These are phyloP conservation scores for Lolium multiflorum DNA, from an alignment of 176 grass and related monocot species.

Conservation along the genomic window DNA sequence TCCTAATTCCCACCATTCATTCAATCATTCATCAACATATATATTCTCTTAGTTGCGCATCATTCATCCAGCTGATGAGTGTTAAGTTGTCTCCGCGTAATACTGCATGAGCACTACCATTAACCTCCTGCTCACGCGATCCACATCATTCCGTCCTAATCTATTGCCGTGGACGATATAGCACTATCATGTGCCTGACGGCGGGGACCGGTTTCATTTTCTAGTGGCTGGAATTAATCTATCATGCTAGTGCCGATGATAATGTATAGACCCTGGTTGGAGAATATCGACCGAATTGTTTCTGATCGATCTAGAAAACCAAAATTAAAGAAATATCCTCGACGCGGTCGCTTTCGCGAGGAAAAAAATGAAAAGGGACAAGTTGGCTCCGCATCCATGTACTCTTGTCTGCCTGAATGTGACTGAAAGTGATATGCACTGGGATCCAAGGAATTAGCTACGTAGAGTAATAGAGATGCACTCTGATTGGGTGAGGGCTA, in stretches of 20 bases:
- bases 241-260: background rate
- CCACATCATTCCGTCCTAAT: background rate
- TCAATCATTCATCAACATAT: background rate
- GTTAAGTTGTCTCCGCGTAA: background rate
- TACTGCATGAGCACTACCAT: background rate
- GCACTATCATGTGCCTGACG: background rate
- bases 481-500: background rate
- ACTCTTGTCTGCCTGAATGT: constrained; percentile 18
- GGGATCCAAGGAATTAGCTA: constrained; percentile 15
- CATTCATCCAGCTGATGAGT: constrained; percentile 26
- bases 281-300: background rate
- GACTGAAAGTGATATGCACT: background rate
- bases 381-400: background rate
- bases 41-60: background rate
- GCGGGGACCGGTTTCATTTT: background rate
- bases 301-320: background rate
- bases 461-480: background rate
- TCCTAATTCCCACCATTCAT: background rate
- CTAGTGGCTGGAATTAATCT: background rate
- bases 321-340: background rate
- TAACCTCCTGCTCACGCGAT: background rate
- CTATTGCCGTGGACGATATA: background rate
- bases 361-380: background rate
- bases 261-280: background rate
- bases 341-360: too few species aligned